Conservation (phyloP, 2,329 filamentous ascomycete genomes). For the Scedosporium aurantiacum region DNA sequence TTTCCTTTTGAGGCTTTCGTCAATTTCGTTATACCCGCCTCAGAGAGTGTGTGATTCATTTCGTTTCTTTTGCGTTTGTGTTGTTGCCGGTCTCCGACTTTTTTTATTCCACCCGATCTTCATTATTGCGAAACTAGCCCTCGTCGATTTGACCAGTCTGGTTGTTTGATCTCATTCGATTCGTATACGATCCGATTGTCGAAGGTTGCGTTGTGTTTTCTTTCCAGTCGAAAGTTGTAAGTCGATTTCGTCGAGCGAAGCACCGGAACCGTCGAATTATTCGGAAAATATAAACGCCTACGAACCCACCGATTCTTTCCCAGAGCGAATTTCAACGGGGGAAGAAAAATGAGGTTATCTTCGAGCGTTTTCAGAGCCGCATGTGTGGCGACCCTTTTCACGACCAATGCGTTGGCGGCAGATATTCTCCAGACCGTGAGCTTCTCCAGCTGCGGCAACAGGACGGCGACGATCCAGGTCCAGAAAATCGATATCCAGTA, state of each 20-base stretch:
- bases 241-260: not conserved
- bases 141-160: not conserved
- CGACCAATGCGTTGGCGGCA: conserved; percentile 43
- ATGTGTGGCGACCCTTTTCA: conserved; percentile 23
- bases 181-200: not conserved
- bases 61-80: not conserved
- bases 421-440: conserved; percentile 72
- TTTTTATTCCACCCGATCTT: conserved; percentile 5
- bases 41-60: not conserved
- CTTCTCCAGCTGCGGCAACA: conserved; percentile 57
- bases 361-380: conserved; percentile 8
- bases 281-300: not conserved
- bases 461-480: conserved; percentile 48
- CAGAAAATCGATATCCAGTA: conserved; percentile 68
- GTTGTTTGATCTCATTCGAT: not conserved
- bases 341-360: conserved; percentile 9
- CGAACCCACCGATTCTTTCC: too few species aligned
- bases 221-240: not conserved
- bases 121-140: not conserved
- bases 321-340: not conserved
- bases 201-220: conserved; percentile 2
- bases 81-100: not conserved
- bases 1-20: conserved; percentile 2
- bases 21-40: not conserved
- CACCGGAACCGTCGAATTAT: not conserved